These are phyloP conservation scores for Metschnikowia corniflorae DNA, from an alignment of 805 yeast species.

Conservation along the genomic window DNA sequence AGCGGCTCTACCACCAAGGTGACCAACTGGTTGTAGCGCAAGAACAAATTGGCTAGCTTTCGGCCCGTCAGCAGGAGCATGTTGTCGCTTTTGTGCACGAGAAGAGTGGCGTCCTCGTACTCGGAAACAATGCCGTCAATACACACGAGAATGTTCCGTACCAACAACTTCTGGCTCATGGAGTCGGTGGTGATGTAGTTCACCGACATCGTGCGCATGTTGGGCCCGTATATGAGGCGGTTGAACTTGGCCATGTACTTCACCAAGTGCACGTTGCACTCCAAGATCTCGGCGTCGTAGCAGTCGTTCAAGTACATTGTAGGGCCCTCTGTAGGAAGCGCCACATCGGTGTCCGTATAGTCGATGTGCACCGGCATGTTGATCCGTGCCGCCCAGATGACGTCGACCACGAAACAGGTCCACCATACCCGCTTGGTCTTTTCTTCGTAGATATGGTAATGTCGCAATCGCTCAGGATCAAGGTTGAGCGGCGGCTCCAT, in stretches of 20 bases:
- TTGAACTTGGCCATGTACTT: constrained; percentile 36
- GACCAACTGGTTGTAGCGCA: constrained; percentile 35
- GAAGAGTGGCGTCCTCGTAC: constrained; percentile 31
- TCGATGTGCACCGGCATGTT: constrained; percentile 39
- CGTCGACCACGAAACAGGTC: constrained; percentile 39
- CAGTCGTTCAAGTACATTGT: constrained; percentile 24
- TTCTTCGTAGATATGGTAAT: constrained; percentile 18
- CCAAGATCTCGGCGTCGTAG: constrained; percentile 30
- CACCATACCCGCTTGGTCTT: constrained; percentile 40
- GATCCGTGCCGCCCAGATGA: constrained; percentile 39
- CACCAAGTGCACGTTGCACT: constrained; percentile 37
- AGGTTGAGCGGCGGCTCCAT: constrained; percentile 10
- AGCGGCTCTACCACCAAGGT: constrained; percentile 34
- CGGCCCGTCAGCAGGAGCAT: constrained; percentile 23
- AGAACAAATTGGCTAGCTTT: constrained; percentile 30
- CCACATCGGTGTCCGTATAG: constrained; percentile 42
- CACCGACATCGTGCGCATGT: constrained; percentile 35
- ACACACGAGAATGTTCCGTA: constrained; percentile 29
- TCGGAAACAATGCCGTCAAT: constrained; percentile 27
- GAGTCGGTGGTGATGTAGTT: constrained; percentile 40
- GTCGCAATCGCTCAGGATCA: constrained; percentile 1
- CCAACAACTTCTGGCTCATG: constrained; percentile 34
- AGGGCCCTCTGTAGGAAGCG: constrained; percentile 35
- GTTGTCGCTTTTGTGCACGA: constrained; percentile 20
- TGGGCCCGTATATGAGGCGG: constrained; percentile 38